Base-by-base conservation (phyloP, 805 yeast species). In the Hanseniaspora meyeri region DNA sequence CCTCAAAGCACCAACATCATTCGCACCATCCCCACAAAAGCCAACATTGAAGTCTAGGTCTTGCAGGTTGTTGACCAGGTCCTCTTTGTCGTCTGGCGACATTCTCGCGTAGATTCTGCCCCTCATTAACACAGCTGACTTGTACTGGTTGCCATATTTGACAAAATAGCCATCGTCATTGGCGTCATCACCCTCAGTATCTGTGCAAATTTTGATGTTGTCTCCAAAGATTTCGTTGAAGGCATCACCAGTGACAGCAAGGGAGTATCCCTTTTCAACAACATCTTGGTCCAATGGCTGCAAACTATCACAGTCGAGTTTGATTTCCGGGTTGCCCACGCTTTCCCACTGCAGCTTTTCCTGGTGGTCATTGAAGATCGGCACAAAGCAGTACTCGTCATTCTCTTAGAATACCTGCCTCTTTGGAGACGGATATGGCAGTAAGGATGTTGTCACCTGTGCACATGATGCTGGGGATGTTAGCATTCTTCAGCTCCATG, bases 1-100 rank as follows among this genome's bases (percentile, higher is more conserved):
- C 65, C 91, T 93, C 58, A 93, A 74, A 0, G 99, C 99, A 62
- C 98, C 98, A 70, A 97, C 93, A 66, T 93, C 99, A 69, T 93
- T 93, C 6, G 99, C 99, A 61, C 99, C 99, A 71, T 93, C 99
- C 39, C 99, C 99, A 71, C 97, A 93, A 69, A 93, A 93, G 2
- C 97, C 96, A 49, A 88, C 95, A 0, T 95, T 87, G 66, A 91
- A 91, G 64, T 90, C 96, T 20, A 93, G 66, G 24, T 74, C 76
- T 67, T 89, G 96, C 14, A 93, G 71, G 66, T 85, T 87, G 63
- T 86, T 90, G 38, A 93, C 96, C 49, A 93, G 74, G 69, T 93
- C 98, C 68, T 93, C 96, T 65, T 93, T 93, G 68, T 93, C 99
- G 69, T 95, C 98, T 0, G 99, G 99, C 0, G 97, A 90, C 99